A percentile compares a stretch with the other conserved stretches of the same genome.
Evolutionary conservation across 768 basidiomycete species (phyloP).

Genomic region (Coprinopsis sp.): DNA sequence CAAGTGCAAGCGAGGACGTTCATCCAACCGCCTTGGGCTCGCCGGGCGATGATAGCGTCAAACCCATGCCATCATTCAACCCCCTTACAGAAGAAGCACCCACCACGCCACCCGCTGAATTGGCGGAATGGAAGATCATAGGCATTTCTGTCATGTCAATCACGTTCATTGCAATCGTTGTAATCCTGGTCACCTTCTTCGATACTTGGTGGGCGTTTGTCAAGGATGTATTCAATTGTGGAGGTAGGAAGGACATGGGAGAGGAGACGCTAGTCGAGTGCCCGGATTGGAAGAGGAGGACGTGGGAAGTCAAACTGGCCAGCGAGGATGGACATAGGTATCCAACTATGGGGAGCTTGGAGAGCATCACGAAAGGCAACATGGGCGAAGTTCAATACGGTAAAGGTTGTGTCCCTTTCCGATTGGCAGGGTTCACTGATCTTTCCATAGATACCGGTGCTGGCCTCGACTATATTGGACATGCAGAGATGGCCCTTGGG

Average conservation of each 20-base stretch:
- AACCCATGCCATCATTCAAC: no score
- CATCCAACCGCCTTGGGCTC: no score
- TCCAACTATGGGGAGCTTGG: slow-evolving; percentile 37
- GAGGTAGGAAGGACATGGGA: slow-evolving; percentile 27
- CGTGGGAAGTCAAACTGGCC: slow-evolving; percentile 52
- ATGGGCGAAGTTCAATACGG: no score
- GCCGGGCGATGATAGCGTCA: no score
- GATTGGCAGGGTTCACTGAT: background rate
- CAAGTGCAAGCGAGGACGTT: background rate
- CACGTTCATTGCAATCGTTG: slow-evolving; percentile 48
- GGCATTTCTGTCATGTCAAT: slow-evolving; percentile 65
- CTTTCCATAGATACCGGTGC: background rate
- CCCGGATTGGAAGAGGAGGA: slow-evolving; percentile 58
- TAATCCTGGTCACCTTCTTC: slow-evolving; percentile 61
- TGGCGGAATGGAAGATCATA: slow-evolving; percentile 63
- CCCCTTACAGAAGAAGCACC: slow-evolving; percentile 13
- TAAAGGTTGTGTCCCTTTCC: no score
- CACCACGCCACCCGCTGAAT: slow-evolving; percentile 36
- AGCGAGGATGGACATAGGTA: slow-evolving; percentile 45
- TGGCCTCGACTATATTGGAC: background rate
- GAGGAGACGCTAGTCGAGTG: slow-evolving; percentile 30
- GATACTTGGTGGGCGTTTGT: slow-evolving; percentile 67
- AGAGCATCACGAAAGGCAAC: slow-evolving; percentile 29
- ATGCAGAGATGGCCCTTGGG: slow-evolving; percentile 6
- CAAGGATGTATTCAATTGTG: slow-evolving; percentile 37